Conservation (phyloP, 192 early-diverging fungal genomes). For the Podila epicladia region DNA sequence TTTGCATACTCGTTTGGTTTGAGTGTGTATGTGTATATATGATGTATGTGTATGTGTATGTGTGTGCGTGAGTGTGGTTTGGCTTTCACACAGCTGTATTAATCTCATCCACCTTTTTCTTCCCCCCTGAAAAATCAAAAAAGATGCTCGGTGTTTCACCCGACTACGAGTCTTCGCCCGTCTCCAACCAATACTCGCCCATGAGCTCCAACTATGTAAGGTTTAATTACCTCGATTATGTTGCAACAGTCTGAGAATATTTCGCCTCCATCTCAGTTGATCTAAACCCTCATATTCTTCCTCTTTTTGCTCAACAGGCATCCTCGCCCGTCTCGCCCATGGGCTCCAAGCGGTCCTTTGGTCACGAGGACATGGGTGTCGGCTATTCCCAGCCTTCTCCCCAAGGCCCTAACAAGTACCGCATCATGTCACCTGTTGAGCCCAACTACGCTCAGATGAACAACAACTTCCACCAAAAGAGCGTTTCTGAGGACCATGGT, state of each 20-base stretch:
- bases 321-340: constrained; percentile 9
- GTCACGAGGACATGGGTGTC: not conserved
- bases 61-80: not conserved
- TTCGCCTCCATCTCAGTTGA: not conserved
- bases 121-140: not conserved
- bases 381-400: not conserved
- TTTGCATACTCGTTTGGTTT: not conserved
- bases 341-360: constrained; percentile 15
- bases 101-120: not conserved
- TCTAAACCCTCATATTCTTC: not conserved
- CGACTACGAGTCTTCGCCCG: constrained; percentile 6
- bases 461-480: constrained; percentile 9
- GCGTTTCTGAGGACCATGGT: constrained; percentile 22
- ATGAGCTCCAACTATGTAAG: constrained; percentile 21
- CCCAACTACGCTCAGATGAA: constrained; percentile 11
- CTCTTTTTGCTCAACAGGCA: not conserved
- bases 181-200: not conserved
- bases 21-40: too few relatives aligned
- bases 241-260: not conserved
- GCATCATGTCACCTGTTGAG: constrained; percentile 23
- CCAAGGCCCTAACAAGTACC: constrained; percentile 13
- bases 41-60: too few relatives aligned
- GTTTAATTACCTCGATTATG: not conserved
- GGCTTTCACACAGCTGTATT: not conserved
- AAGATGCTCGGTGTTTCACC: constrained; percentile 42